Evolutionary conservation across 176 grass and related monocot genomes (phyloP), one percentile per base, ranked within the genome.

Genomic region (Paspalum vaginatum): DNA sequence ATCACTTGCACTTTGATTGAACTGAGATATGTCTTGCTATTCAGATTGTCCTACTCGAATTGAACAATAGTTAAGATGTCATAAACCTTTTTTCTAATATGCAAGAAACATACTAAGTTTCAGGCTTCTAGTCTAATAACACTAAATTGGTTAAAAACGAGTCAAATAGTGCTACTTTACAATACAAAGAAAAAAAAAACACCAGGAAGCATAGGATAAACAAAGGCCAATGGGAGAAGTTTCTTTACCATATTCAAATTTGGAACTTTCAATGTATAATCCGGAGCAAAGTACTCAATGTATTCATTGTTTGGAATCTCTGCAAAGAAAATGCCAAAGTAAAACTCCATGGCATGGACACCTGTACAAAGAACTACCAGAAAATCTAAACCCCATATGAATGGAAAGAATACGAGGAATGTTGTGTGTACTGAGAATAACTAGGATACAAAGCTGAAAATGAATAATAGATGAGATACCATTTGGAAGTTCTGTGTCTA

Each of bases 221-320:
- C 46, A 47, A 87, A 61, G 45, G 7, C 25, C 32, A 71, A 65
- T 0, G 13, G 65, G 56, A 84, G 78, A 88, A 56, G 46, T 83
- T 72, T 72, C 24, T 69, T 52, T 91, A 98, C 95, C 82, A 98
- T 93, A 79, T 88, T 93, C 76, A 89, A 71, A 87, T 89, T 95
- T 37, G 73, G 70, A 53, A 93, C 91, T 87, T 87, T 98, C 81
- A 98, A 72, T 18, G 89, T 94, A 89, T 93, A 94, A 59, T 94
- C 90, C n/a, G 95, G 95, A 64, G 78, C 88, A 62, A 98, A 98
- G 78, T 98, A 98, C 61, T 98, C 81, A 25, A 88, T 93, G 48
- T 98, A 98, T 40, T 93, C 95, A 81, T 98, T 98, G 53, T 94
- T 64, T 61, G 95, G 95, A 81, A 98, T 98, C 59, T 98, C 95